phyloP scores from a whole-genome alignment of 2,329 filamentous ascomycete species.

The Sordariomycetes sp. region DNA sequence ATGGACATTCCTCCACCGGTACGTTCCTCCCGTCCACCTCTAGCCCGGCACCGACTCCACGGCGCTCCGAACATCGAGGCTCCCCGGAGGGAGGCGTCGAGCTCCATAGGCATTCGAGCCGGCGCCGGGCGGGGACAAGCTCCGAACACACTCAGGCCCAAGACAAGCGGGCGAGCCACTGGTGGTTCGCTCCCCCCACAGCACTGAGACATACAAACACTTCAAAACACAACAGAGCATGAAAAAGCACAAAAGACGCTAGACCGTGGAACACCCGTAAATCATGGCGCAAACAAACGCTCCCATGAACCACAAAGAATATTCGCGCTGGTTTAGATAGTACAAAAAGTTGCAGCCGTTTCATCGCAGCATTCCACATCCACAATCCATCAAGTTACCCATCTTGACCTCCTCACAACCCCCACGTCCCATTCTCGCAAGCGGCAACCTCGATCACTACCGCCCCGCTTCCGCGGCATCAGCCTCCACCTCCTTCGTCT shows the following conservation, averaged over 20 bases:
- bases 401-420: not conserved
- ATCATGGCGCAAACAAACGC: not conserved
- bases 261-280: not conserved
- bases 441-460: not conserved
- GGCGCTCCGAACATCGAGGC: too few species aligned
- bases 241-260: too few species aligned
- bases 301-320: not conserved
- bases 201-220: not conserved
- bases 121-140: too few species aligned
- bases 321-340: not conserved
- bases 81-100: too few species aligned
- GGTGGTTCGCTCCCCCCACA: too few species aligned
- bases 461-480: not conserved
- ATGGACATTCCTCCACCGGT: too few species aligned
- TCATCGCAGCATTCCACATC: not conserved
- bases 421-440: not conserved
- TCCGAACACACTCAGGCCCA: too few species aligned
- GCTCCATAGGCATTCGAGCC: too few species aligned
- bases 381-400: too few species aligned
- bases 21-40: too few species aligned
- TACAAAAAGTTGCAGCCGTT: not conserved
- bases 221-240: not conserved
- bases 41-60: too few species aligned
- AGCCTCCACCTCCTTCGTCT: not conserved
- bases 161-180: too few species aligned